Evolutionary conservation across 805 yeast species (phyloP), one percentile per base, ranked within the genome.

Genomic region (Komagataella pseudopastoris): DNA sequence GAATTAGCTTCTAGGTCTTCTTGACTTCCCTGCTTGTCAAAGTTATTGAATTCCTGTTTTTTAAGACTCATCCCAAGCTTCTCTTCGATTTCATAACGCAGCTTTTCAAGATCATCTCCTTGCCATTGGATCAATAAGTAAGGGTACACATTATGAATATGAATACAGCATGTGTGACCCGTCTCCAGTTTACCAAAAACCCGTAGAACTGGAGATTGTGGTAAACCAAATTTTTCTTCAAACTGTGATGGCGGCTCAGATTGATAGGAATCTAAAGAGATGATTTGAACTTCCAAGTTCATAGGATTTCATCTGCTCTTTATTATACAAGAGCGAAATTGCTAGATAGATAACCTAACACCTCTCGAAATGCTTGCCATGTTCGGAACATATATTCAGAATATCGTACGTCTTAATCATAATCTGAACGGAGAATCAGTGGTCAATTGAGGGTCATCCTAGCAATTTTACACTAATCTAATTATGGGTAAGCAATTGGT

Each of bases 131-230:
- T 70, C 60, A 75, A 89, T 1, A 91, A 56, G 60, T 91, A 93
- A 0, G 98, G 99, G 56, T 74, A 87, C 17, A 78, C 77, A 45
- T 91, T 90, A 67, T 90, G 98, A 7, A 93, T 68, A 63, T 93
- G 96, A 1, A 85, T 76, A 12, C 77, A 57, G 8, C 74, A 72
- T 24, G 78, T 76, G 56, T 78, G 80, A 0, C 88, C 86, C 0
- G 81, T 71, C 1, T 77, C 72, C 0, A 83, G 56, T 10, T 78
- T 72, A 0, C 97, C 98, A 66, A 80, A 93, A 0, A 93, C 65
- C 49, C 98, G 68, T 1, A 89, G 68, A 0, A 88, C 70, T 0
- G 98, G 98, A 0, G 85, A 90, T 47, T 75, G 76, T 2, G 63
- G 56, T 39, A 71, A 68, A 6, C 56, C 51, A 20, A 20, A 14